phyloP scores from a whole-genome alignment of 176 grass and related monocot species.

The Juncus effusus region DNA sequence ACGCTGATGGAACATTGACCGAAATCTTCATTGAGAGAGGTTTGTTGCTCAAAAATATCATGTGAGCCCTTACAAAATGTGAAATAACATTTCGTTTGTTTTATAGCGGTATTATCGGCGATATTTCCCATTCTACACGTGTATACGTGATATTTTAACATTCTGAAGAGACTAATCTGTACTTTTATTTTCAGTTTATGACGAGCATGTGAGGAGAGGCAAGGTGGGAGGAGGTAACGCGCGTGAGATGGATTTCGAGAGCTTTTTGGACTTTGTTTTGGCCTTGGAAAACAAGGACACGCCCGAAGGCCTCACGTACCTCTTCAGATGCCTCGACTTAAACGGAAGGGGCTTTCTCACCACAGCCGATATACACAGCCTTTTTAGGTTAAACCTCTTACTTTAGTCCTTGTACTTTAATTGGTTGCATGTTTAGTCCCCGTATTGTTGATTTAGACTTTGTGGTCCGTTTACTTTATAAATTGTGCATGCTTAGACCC shows the following conservation, averaged over 20 bases:
- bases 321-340: constrained; percentile 95
- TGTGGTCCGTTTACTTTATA: not conserved
- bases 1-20: constrained; percentile 95
- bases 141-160: too few species aligned
- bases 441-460: not conserved
- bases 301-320: constrained; percentile 88
- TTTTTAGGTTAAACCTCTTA: constrained; percentile 60
- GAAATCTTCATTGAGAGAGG: constrained; percentile 99
- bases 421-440: too few species aligned
- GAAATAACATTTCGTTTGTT: not conserved
- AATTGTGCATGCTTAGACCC: too few species aligned
- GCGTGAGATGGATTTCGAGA: constrained; percentile 98
- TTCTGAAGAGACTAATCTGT: not conserved
- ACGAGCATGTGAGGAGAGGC: constrained; percentile 85
- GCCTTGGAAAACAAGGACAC: constrained; percentile 98
- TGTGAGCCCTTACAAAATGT: constrained; percentile 11
- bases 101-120: not conserved
- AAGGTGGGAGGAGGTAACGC: constrained; percentile 85
- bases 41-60: constrained; percentile 13
- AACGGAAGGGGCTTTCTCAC: constrained; percentile 90
- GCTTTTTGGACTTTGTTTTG: constrained; percentile 98
- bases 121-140: too few species aligned
- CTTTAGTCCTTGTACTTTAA: not conserved
- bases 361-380: constrained; percentile 86
- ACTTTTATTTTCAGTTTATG: constrained; percentile 65